Evolutionary conservation across 2,329 filamentous ascomycete genomes (phyloP), one percentile per base, ranked within the genome.

Genomic region (Venturiaceae sp.): DNA sequence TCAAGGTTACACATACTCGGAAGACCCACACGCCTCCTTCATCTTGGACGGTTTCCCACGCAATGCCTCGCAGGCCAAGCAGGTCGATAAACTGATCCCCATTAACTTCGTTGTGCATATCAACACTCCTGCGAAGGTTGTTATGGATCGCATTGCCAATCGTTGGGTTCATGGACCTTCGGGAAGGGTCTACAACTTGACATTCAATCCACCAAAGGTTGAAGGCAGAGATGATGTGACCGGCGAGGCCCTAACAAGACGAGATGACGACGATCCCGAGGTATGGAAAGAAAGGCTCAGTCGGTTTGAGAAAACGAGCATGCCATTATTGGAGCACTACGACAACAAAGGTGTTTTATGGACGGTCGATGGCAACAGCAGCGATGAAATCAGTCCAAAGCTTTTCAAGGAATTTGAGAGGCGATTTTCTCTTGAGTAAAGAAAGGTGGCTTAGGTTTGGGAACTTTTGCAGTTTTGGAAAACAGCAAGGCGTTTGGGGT

Each of bases 1-100:
- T 21, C 64, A 67, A 9, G 63, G 68, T 33, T 79, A 76, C 67
- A 71, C 69, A 32, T 78, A 76, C 66, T 75, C 85, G 53, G 81
- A 94, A 44, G 81, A 87, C 62, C 88, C 91, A 0, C 77, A 83
- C 0, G 90, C 91, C 8, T 96, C 91, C 0, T 97, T 96, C 72
- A 88, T 99, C 63, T 86, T 99, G 57, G 94, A 99, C 70, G 94
- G 94, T 16, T 99, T 97, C 73, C 94, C 94, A 2, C 87, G 94
- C 63, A 99, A 90, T 6, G 87, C 88, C 0, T 69, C 77, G 3
- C 94, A 99, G 74, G 94, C 92, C 30, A 72, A 75, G 44, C 85
- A 85, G 59, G 81, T 97, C 53, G 91, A 95, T 69, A 75, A 77
- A 50, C 80, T 96, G 34, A 83, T 97, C 33, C 91, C 92, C n/a